A percentile compares a stretch with the other conserved stretches of the same genome.
Evolutionary conservation across 441 rosid species (phyloP).

Genomic region (Syzygium syzygioides): DNA sequence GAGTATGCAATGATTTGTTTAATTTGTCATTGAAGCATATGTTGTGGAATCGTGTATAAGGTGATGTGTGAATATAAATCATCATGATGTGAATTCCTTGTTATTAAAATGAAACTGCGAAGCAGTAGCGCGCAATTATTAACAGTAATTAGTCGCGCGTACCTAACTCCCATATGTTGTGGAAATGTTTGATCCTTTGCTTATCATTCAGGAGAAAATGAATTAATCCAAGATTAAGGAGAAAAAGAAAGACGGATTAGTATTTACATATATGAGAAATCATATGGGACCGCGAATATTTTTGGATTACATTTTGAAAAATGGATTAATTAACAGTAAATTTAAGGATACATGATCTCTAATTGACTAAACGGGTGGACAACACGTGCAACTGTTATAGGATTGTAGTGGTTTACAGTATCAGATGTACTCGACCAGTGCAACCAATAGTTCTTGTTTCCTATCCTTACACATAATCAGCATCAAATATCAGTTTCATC

Average conservation of each 20-base stretch:
- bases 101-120: background rate
- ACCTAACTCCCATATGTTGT: too few species aligned
- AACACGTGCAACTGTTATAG: background rate
- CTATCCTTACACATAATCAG: too few species aligned
- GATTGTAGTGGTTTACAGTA: background rate
- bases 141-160: background rate
- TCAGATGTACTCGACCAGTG: too few species aligned
- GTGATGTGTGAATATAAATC: background rate
- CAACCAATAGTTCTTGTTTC: too few species aligned
- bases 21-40: background rate
- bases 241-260: background rate
- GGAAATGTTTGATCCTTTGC: background rate
- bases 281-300: background rate
- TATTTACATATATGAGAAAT: too few species aligned
- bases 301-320: too few species aligned
- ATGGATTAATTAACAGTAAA: background rate
- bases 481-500: too few species aligned
- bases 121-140: background rate
- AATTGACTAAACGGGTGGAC: background rate
- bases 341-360: background rate
- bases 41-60: background rate
- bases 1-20: background rate
- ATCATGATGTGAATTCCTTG: background rate
- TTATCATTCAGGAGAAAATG: background rate
- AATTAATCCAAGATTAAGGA: background rate